phyloP scores from a whole-genome alignment of 2,329 filamentous ascomycete species.

The Colletotrichum plurivorum region DNA sequence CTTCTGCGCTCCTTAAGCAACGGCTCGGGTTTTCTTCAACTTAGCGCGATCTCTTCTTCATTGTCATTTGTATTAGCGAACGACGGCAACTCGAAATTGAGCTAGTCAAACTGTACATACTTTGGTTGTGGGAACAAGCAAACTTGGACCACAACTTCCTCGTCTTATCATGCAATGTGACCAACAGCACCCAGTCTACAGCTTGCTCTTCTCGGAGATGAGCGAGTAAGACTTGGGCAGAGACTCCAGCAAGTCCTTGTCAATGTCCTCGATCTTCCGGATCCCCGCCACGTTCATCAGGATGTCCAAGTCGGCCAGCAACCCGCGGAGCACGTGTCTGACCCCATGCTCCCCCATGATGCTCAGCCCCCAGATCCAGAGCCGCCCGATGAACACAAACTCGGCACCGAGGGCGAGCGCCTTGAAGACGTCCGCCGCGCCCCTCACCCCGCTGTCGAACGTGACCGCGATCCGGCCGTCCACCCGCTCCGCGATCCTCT shows the following conservation, averaged over 20 bases:
- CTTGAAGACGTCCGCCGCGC: slow-evolving; percentile 72
- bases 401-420: slow-evolving; percentile 70
- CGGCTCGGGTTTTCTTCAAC: not conserved
- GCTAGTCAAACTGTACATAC: not conserved
- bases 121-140: not conserved
- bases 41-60: not conserved
- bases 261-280: slow-evolving; percentile 55
- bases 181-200: not conserved
- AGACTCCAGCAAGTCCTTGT: slow-evolving; percentile 27
- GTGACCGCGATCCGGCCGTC: slow-evolving; percentile 50
- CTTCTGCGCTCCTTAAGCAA: slow-evolving; percentile 1
- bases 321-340: slow-evolving; percentile 25
- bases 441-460: slow-evolving; percentile 63
- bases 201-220: slow-evolving; percentile 30
- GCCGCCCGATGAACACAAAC: slow-evolving; percentile 70
- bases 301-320: slow-evolving; percentile 68
- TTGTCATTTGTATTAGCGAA: not conserved
- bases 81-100: not conserved
- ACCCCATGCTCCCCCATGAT: slow-evolving; percentile 36
- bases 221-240: slow-evolving; percentile 26
- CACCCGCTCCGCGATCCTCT: slow-evolving; percentile 59
- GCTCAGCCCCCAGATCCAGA: slow-evolving; percentile 64
- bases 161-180: not conserved
- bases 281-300: slow-evolving; percentile 70
- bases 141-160: not conserved